Conservation (phyloP, 2,329 filamentous ascomycete genomes). For the Fusarium anthophilum region DNA sequence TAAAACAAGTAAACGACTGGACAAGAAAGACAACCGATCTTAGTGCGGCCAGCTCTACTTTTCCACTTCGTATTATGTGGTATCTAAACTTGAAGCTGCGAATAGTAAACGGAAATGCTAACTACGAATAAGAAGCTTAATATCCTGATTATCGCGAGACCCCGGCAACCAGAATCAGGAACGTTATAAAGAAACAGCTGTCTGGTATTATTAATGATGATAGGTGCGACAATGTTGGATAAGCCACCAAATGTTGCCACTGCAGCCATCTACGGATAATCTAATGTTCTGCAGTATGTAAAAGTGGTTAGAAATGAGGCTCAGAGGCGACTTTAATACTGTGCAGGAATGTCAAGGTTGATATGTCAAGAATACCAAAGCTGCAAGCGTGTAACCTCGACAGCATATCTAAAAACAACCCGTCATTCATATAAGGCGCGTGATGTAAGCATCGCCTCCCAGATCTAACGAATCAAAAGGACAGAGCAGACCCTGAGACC, state of each 20-base stretch:
- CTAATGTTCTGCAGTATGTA: accelerated
- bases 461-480: too few relatives aligned
- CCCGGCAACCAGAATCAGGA: neutral
- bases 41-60: neutral
- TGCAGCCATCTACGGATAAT: accelerated
- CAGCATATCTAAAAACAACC: neutral
- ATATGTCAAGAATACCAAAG: neutral
- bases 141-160: neutral
- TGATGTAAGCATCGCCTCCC: too few relatives aligned
- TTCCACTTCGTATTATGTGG: too few relatives aligned
- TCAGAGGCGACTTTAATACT: neutral
- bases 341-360: neutral
- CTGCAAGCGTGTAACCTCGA: neutral
- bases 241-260: neutral
- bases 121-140: accelerated
- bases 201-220: neutral
- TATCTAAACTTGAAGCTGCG: neutral
- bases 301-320: accelerated
- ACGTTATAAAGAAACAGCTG: neutral
- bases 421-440: too few relatives aligned
- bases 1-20: neutral
- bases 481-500: neutral
- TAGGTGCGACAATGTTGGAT: neutral
- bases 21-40: too few relatives aligned
- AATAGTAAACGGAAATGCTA: neutral